A percentile compares a stretch with the other conserved stretches of the same genome.
These are phyloP conservation scores for Auricularia sp. DNA, from an alignment of 768 basidiomycete species.

Conservation along the genomic window DNA sequence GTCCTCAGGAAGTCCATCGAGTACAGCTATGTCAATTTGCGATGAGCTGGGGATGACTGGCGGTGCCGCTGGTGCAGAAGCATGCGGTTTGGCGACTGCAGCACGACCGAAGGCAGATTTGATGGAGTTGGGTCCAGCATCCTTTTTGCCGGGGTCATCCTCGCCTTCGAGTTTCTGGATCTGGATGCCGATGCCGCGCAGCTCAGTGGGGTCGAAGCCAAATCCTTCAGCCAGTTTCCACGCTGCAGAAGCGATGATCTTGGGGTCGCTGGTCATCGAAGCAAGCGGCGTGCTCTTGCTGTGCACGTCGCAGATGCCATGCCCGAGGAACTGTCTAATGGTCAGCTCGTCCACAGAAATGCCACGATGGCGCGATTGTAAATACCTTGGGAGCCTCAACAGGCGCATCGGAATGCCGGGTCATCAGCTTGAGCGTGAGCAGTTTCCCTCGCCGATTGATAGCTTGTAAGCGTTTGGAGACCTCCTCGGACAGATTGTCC, in stretches of 20 bases:
- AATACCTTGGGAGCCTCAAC: constrained; percentile 81
- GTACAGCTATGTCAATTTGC: constrained; percentile 62
- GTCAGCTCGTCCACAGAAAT: too few relatives aligned
- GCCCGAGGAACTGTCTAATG: constrained; percentile 69
- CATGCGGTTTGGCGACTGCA: constrained; percentile 6
- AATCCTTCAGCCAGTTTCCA: constrained; percentile 66
- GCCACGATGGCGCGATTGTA: too few relatives aligned
- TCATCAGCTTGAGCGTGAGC: constrained; percentile 83
- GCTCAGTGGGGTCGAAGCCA: constrained; percentile 70
- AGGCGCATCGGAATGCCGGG: constrained; percentile 75
- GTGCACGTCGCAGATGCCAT: constrained; percentile 75
- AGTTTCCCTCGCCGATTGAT: constrained; percentile 61
- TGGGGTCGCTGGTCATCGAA: constrained; percentile 61
- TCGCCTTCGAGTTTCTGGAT: constrained; percentile 74
- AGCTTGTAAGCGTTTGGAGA: constrained; percentile 58
- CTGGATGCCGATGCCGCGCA: constrained; percentile 89
- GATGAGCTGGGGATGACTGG: constrained; percentile 53
- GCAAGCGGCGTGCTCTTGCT: constrained; percentile 60
- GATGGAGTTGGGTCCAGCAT: neutral
- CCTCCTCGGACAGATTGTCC: constrained; percentile 65
- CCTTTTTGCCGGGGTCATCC: constrained; percentile 14
- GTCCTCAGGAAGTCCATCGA: constrained; percentile 61
- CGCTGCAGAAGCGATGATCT: constrained; percentile 63
- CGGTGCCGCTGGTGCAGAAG: neutral
- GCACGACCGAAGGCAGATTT: neutral